Evolutionary conservation across 139 green algal species (phyloP).

Genomic region (Haematococcus lacustris): DNA sequence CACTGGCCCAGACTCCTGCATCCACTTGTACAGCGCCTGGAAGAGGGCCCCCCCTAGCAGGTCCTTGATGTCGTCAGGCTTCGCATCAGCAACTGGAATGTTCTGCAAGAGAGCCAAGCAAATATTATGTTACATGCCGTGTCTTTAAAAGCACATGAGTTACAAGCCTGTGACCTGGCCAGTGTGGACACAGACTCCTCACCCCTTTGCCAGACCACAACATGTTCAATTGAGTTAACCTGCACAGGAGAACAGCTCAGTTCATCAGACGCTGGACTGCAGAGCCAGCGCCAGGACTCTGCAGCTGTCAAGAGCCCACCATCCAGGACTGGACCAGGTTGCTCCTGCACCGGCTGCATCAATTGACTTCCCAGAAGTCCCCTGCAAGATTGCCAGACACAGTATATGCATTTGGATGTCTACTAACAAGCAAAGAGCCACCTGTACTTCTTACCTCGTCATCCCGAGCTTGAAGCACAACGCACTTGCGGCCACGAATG

Average conservation of each 20-base stretch:
- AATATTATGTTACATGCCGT: too few relatives aligned
- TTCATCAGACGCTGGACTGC: neutral
- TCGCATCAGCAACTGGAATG: slow-evolving; percentile 90
- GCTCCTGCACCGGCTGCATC: slow-evolving; percentile 69
- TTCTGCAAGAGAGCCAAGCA: slow-evolving; percentile 49
- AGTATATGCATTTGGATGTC: too few relatives aligned
- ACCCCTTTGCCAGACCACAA: slow-evolving; percentile 83
- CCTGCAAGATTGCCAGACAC: too few relatives aligned
- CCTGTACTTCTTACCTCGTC: too few relatives aligned
- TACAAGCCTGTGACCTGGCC: neutral
- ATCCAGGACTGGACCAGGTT: slow-evolving; percentile 68
- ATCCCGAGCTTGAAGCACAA: too few relatives aligned
- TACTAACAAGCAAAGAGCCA: too few relatives aligned
- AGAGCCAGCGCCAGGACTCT: neutral
- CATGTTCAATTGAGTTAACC: slow-evolving; percentile 77
- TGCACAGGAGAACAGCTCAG: neutral
- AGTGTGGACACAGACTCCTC: slow-evolving; percentile 5
- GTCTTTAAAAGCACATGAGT: neutral
- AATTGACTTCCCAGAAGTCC: slow-evolving; percentile 53
- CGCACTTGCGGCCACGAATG: too few relatives aligned
- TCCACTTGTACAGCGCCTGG: slow-evolving; percentile 75
- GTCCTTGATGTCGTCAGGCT: slow-evolving; percentile 93
- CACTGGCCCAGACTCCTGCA: slow-evolving; percentile 79
- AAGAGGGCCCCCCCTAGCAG: slow-evolving; percentile 96
- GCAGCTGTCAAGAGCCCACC: slow-evolving; percentile 26